A percentile compares a stretch with the other conserved stretches of the same genome.
Evolutionary conservation across 768 basidiomycete species (phyloP).

Genomic region (Porpolomopsis calyptriformis): DNA sequence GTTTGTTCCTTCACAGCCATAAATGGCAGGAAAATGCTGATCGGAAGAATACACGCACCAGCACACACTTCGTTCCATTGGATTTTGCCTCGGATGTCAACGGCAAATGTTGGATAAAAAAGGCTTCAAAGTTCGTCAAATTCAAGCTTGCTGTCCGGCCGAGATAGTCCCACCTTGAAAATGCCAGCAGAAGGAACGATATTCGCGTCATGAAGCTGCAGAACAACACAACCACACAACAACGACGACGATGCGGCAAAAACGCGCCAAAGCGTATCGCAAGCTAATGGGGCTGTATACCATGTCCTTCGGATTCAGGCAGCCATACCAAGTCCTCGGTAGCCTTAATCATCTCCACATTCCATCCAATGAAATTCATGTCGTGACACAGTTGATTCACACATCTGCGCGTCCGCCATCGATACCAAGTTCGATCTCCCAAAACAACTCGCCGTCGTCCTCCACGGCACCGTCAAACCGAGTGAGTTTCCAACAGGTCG

Average conservation of each 20-base stretch:
- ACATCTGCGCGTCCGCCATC: slow-evolving; percentile 63
- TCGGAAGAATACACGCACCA: slow-evolving; percentile 28
- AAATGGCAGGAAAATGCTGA: background rate
- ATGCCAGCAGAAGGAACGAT: slow-evolving; percentile 16
- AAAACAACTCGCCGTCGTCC: slow-evolving; percentile 63
- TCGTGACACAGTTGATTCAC: slow-evolving; percentile 73
- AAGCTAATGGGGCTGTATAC: slow-evolving; percentile 90
- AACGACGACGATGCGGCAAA: slow-evolving; percentile 68
- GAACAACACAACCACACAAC: slow-evolving; percentile 15
- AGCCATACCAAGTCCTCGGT: slow-evolving; percentile 92
- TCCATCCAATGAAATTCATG: slow-evolving; percentile 10
- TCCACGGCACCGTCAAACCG: slow-evolving; percentile 83
- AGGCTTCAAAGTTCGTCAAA: slow-evolving; percentile 16
- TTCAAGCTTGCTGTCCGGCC: slow-evolving; percentile 1
- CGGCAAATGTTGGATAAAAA: slow-evolving; percentile 25
- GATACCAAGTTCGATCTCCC: slow-evolving; percentile 64
- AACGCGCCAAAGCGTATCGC: slow-evolving; percentile 87
- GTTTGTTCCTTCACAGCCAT: slow-evolving; percentile 19
- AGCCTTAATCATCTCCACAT: slow-evolving; percentile 11
- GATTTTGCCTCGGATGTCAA: slow-evolving; percentile 53
- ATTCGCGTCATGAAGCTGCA: slow-evolving; percentile 17
- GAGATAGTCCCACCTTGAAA: slow-evolving; percentile 21
- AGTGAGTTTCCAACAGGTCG: slow-evolving; percentile 52
- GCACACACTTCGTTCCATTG: slow-evolving; percentile 65
- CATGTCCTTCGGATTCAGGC: slow-evolving; percentile 79